Evolutionary conservation across 1,284 basidiomycete genomes (phyloP).

Genomic region (Pterulicium gracile): DNA sequence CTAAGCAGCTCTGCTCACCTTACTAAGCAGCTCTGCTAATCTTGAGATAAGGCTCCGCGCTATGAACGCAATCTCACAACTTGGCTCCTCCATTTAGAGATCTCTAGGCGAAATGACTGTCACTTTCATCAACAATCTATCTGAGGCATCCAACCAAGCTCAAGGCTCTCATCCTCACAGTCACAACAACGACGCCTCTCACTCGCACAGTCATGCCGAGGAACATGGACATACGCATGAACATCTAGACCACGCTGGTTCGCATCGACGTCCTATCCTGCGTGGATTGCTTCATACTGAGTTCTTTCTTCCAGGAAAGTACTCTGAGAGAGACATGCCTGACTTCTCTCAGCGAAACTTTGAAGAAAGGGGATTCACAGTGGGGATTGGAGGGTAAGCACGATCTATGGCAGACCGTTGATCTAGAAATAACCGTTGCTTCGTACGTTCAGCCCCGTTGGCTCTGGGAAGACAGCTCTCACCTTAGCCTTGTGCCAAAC

Average conservation of each 20-base stretch:
- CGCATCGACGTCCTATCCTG: conserved; percentile 10
- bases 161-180: conserved; percentile 25
- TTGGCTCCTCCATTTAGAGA: no score
- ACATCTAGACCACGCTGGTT: conserved; percentile 79
- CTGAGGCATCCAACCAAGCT: conserved; percentile 20
- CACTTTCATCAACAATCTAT: conserved; percentile 62
- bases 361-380: conserved; percentile 88
- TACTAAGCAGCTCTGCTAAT: no score
- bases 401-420: no score
- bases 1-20: no score
- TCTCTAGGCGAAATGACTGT: no score
- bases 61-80: no score
- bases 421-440: no score
- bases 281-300: conserved; percentile 4
- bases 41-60: no score
- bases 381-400: conserved; percentile 90
- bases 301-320: conserved; percentile 58
- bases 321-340: conserved; percentile 85
- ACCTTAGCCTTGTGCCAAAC: conserved; percentile 86
- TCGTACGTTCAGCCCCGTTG: conserved; percentile 77
- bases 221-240: conserved; percentile 85
- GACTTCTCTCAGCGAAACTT: conserved; percentile 82
- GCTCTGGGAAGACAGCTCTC: conserved; percentile 95
- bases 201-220: conserved; percentile 46
- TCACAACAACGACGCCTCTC: conserved; percentile 25